These are phyloP conservation scores for Tetrahymena elliotti DNA, from an alignment of 73 alveolate species.

Conservation along the genomic window DNA sequence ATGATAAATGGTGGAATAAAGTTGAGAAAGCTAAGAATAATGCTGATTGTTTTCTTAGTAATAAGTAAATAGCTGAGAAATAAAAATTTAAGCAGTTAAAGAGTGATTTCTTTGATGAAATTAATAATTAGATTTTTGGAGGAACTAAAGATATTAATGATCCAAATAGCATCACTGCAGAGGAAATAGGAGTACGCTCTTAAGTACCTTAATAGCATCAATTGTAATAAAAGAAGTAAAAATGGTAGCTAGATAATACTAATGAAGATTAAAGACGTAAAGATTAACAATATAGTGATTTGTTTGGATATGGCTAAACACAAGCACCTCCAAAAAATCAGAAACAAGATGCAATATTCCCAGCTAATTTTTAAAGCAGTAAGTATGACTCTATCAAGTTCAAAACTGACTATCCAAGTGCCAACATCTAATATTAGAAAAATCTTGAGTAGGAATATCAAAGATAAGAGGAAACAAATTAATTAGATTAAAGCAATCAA, in stretches of 20 bases:
- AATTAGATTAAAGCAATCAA: not conserved
- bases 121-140: not conserved
- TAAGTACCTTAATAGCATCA: not conserved
- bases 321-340: not conserved
- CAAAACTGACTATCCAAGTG: not conserved
- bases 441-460: not conserved
- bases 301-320: not conserved
- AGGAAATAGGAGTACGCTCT: not conserved
- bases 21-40: not conserved
- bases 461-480: not conserved
- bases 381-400: not conserved
- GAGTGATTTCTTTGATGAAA: not conserved
- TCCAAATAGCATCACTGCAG: not conserved
- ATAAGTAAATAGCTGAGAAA: not conserved
- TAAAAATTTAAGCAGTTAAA: not conserved
- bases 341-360: not conserved
- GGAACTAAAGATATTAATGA: not conserved
- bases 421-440: not conserved
- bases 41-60: not conserved
- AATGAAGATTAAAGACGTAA: not conserved
- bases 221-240: not conserved
- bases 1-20: not conserved
- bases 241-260: not conserved
- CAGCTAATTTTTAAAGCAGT: not conserved
- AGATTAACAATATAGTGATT: not conserved